These are phyloP conservation scores for Fusarium sp. DNA, from an alignment of 2,329 filamentous ascomycete species.

Conservation along the genomic window DNA sequence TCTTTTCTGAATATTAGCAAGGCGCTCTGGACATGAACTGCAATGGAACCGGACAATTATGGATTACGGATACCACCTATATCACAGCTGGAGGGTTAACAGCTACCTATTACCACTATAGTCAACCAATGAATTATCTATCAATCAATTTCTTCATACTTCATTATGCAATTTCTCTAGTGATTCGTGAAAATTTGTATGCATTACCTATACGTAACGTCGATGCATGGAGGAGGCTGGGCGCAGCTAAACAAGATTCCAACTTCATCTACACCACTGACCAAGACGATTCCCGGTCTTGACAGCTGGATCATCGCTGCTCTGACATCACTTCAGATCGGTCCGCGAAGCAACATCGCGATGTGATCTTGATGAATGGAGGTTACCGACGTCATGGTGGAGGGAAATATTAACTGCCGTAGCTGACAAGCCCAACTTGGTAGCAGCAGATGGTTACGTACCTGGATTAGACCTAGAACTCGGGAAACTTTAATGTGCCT, in stretches of 20 bases:
- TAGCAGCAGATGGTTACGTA: slow-evolving; percentile 2
- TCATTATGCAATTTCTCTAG: background rate
- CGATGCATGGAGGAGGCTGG: background rate
- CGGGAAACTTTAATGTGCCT: slow-evolving; percentile 9
- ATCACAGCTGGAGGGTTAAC: slow-evolving; percentile 29
- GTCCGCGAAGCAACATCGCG: slow-evolving; percentile 4
- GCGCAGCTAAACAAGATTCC: background rate
- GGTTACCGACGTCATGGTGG: slow-evolving; percentile 30
- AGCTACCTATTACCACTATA: slow-evolving; percentile 38
- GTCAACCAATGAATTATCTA: slow-evolving; percentile 27
- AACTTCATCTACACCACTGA: background rate
- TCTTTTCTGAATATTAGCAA: slow-evolving; percentile 34
- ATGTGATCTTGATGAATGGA: slow-evolving; percentile 13
- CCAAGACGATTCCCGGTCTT: slow-evolving; percentile 6
- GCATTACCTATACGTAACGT: background rate
- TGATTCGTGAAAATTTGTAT: slow-evolving; percentile 22
- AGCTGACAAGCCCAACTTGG: slow-evolving; percentile 11
- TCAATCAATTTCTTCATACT: slow-evolving; percentile 1
- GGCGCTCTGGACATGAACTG: slow-evolving; percentile 35
- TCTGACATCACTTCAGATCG: slow-evolving; percentile 32
- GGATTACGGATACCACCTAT: slow-evolving; percentile 35
- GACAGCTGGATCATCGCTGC: slow-evolving; percentile 10
- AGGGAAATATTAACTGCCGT: slow-evolving; percentile 23
- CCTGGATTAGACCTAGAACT: slow-evolving; percentile 2
- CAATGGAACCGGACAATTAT: slow-evolving; percentile 27